Evolutionary conservation across 257 asterid species (phyloP).

Genomic region (Solanum habrochaites): DNA sequence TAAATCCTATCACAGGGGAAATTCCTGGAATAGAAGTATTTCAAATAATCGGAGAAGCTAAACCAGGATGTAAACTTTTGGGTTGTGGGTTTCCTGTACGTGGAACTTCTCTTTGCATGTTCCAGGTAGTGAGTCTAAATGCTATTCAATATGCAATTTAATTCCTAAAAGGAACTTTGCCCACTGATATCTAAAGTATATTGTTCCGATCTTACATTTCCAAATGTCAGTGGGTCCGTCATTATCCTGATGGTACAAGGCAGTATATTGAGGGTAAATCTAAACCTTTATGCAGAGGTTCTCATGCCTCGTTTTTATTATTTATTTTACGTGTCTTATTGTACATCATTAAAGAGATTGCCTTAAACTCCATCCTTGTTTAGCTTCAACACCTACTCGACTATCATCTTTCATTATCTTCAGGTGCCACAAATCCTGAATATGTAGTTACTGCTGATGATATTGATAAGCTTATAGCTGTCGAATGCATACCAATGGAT

Average conservation of each 20-base stretch:
- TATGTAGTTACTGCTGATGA: conserved; percentile 94
- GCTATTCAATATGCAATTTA: background rate
- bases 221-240: conserved; percentile 88
- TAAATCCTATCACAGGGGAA: conserved; percentile 34
- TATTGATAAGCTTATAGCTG: conserved; percentile 85
- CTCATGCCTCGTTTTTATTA: background rate
- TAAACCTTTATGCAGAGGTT: background rate
- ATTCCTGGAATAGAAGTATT: conserved; percentile 89
- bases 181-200: conserved; percentile 1
- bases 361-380: background rate
- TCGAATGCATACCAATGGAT: conserved; percentile 99
- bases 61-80: conserved; percentile 76
- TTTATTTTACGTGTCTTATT: background rate
- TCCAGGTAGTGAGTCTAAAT: conserved; percentile 49
- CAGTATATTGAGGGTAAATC: conserved; percentile 83
- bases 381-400: background rate
- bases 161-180: background rate
- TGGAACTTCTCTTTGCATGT: conserved; percentile 98
- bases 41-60: conserved; percentile 93
- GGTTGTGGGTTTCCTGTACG: conserved; percentile 96
- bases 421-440: conserved; percentile 99
- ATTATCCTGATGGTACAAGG: conserved; percentile 95
- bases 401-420: background rate
- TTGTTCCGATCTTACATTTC: conserved; percentile 6
- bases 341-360: background rate